These are phyloP conservation scores for Populus deltoides DNA, from an alignment of 345 rosid species.

Conservation along the genomic window DNA sequence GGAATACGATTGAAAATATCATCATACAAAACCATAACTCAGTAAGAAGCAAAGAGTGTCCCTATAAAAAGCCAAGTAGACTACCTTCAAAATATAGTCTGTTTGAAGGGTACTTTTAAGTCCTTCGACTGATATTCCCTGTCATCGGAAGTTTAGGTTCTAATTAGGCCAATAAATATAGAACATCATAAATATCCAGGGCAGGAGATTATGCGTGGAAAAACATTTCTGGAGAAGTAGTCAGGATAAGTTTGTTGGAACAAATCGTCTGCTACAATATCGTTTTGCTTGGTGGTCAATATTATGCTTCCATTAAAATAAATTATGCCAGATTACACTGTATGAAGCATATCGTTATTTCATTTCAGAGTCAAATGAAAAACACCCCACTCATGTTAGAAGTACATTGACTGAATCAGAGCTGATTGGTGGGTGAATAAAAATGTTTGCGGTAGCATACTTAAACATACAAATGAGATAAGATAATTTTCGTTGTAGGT, in stretches of 20 bases:
- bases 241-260: background rate
- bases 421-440: background rate
- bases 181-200: background rate
- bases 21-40: background rate
- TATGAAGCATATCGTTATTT: background rate
- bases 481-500: too few species aligned
- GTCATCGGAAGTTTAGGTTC: background rate
- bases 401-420: background rate
- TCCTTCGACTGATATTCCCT: conserved; percentile 38
- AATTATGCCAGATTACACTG: background rate
- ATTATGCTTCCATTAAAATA: background rate
- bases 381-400: background rate
- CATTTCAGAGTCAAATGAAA: background rate
- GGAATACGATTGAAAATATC: background rate
- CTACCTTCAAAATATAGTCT: conserved; percentile 38
- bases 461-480: too few species aligned
- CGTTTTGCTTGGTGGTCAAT: background rate
- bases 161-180: background rate
- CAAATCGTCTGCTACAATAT: too few species aligned
- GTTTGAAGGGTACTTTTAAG: conserved; percentile 34
- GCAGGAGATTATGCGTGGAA: background rate
- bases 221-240: background rate
- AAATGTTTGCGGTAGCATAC: too few species aligned
- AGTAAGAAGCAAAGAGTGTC: background rate
- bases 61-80: background rate